These are phyloP conservation scores for Thelonectria blattea DNA, from an alignment of 2,329 filamentous ascomycete genomes.

Conservation along the genomic window DNA sequence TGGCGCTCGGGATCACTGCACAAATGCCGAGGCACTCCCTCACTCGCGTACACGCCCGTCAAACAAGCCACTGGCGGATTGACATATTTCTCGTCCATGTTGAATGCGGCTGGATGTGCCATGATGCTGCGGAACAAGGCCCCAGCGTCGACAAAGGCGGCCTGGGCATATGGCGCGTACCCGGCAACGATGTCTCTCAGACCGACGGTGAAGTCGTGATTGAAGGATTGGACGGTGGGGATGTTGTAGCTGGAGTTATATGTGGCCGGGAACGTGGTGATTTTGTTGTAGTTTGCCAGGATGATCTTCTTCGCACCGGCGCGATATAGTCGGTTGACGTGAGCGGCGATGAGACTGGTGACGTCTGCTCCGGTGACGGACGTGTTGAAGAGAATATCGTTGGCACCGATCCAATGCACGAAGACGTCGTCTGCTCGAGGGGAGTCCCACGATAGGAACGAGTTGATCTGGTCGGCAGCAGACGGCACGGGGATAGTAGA, in stretches of 20 bases:
- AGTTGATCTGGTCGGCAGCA: neutral
- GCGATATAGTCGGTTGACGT: neutral
- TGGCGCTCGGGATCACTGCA: neutral
- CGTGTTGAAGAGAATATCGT: neutral
- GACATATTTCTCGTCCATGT: neutral
- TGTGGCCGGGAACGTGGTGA: neutral
- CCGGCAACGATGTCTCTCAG: neutral
- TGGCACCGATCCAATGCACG: neutral
- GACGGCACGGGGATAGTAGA: neutral
- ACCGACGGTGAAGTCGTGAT: neutral
- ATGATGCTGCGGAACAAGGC: neutral
- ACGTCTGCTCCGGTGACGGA: neutral
- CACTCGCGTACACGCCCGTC: neutral
- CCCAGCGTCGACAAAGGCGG: neutral
- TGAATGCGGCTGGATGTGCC: neutral
- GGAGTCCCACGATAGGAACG: neutral
- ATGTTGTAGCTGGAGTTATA: neutral
- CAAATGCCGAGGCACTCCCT: neutral
- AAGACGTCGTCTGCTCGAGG: neutral
- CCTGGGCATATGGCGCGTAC: neutral
- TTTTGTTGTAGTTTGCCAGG: neutral
- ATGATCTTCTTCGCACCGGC: neutral
- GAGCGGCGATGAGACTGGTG: neutral
- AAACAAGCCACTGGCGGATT: neutral
- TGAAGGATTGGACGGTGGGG: neutral